Evolutionary conservation across 2,329 filamentous ascomycete genomes (phyloP), one percentile per base, ranked within the genome.

Genomic region (Colletotrichum chrysophilum): DNA sequence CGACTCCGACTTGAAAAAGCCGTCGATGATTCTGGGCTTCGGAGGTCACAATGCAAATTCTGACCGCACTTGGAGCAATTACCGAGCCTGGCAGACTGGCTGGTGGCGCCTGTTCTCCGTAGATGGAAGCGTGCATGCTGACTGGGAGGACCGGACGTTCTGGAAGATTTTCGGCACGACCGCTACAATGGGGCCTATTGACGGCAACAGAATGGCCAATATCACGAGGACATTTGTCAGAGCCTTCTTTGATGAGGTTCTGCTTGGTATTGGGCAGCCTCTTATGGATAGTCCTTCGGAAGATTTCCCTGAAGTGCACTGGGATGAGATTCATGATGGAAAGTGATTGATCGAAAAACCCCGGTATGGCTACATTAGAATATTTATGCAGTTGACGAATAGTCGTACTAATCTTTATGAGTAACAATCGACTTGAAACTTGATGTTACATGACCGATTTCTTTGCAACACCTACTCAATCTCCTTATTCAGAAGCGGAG

Each of bases 1-100:
- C 2, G 56, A 66, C 18, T 76, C 78, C 2, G 80, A 82, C 18
- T 70, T 77, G 28, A 61, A 58, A 6, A 79, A 77, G 38, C 81
- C 81, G 0, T 75, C 77, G 2, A 70, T 81, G 30, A 43, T 82
- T 2, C 38, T 82, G 2, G 80, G 77, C 14, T 74, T 71, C 9
- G 74, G 78, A 7, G 70, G 34, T 0, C 80, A 82, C 43, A 67
- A 71, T 26, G 71, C 67, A 2, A 70, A 71, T 6, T 26, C 56
- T 13, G 77, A 78, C 36, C 60, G 10, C 7, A 67, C 71, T 3
- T 78, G 71, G 64, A 62, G 32, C 4, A 76, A 77, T 26, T 78
- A 66, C 66, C 65, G 71, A 9, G 43, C 55, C 9, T 71, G 67
- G 71, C 77, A 78, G 43, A 72, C 65, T 43, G 76, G 66, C 4